A percentile compares a stretch with the other conserved stretches of the same genome.
phyloP scores from a whole-genome alignment of 1,284 basidiomycete species.

The Fomitopsis schrenkii region DNA sequence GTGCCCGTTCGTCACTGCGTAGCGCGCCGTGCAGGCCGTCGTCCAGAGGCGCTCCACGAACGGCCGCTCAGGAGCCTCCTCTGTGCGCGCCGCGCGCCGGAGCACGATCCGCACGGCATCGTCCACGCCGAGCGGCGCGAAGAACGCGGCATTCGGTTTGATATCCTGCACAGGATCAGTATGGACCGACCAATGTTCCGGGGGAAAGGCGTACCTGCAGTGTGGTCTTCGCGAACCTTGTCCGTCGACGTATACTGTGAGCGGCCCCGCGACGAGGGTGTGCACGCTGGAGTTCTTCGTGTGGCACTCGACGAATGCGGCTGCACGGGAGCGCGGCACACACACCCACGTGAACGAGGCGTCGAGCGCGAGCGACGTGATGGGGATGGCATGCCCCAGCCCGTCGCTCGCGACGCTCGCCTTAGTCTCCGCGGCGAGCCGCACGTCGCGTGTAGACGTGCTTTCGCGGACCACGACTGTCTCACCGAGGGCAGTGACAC shows the following conservation, averaged over 20 bases:
- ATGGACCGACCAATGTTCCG: not conserved
- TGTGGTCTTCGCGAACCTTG: conserved; percentile 43
- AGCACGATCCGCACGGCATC: conserved; percentile 44
- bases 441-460: not conserved
- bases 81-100: conserved; percentile 33
- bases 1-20: conserved; percentile 47
- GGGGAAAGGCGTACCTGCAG: conserved; percentile 32
- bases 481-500: not conserved
- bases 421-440: not conserved
- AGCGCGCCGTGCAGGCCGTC: conserved; percentile 40
- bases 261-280: conserved; percentile 45
- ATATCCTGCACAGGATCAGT: conserved; percentile 33
- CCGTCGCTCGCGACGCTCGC: conserved; percentile 49
- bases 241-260: conserved; percentile 48
- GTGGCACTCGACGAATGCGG: conserved; percentile 39
- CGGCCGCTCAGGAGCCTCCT: conserved; percentile 20
- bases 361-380: conserved; percentile 45
- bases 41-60: conserved; percentile 42
- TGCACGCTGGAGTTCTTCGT: conserved; percentile 52
- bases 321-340: conserved; percentile 42
- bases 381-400: conserved; percentile 46
- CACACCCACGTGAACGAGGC: conserved; percentile 43
- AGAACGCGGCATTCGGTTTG: conserved; percentile 45
- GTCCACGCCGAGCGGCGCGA: conserved; percentile 53
- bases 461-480: not conserved